Evolutionary conservation across 2,329 filamentous ascomycete genomes (phyloP), one percentile per base, ranked within the genome.

Genomic region (Tolypocladium tropicale): DNA sequence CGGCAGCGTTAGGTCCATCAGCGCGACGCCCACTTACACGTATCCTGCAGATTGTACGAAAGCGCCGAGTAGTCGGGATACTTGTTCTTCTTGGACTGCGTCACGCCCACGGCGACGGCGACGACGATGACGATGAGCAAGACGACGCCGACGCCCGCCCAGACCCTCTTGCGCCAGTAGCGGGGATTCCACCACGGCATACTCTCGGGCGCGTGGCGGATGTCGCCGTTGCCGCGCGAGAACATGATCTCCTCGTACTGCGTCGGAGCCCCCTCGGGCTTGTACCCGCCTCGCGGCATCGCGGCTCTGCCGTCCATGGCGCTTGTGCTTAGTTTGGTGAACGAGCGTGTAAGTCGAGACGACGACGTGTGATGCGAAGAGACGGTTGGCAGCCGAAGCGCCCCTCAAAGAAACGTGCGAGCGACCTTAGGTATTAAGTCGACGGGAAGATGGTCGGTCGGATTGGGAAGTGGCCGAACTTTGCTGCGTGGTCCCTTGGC

Each of bases 81-180:
- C 10, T 67, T 65, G 56, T 73, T 73, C 55, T 68, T 70, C 56
- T 69, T 70, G 12, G 64, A 63, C 39, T 70, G 65, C 4, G 72
- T 68, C 23, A 79, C 74, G 28, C 70, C 71, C 6, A 79, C 74
- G 5, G 73, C 70, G 12, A 79, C 73, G 9, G 79, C 72, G 49
- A 83, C 69, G 37, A 76, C 68, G 10, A 81, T 69, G 43, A 81
- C 62, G 16, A 85, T 64, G 36, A 72, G 62, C 2, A 77, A 52
- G 28, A 68, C 68, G 2, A 75, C 55, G 1, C 72, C 60, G 1
- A 70, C 64, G 4, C 60, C 73, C 6, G 78, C 63, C 77, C 78
- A 84, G 12, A 70, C 73, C 57, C 74, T 76, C 64, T 77, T 76
- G 43, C 75, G 70, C 83, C 82, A 86, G 51, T 72, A 72, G 53